Evolutionary conservation across 495 filamentous ascomycete species (phyloP).

Genomic region (Penicillium chermesinum): DNA sequence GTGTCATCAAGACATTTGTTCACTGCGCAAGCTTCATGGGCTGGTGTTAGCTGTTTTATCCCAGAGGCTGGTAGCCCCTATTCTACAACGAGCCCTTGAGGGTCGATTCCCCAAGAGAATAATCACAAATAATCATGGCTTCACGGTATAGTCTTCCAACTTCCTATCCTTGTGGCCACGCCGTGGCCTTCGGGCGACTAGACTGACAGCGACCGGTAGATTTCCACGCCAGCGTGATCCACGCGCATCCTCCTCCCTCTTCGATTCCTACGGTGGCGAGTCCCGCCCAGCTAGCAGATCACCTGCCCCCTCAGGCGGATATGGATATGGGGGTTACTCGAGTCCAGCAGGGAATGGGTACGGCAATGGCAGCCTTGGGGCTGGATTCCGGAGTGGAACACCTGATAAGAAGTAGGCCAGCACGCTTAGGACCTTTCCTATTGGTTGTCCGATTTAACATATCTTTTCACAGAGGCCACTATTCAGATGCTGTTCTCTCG

Average conservation of each 20-base stretch:
- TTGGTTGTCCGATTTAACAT: slow-evolving; percentile 1
- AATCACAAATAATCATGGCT: slow-evolving; percentile 15
- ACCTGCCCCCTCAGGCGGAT: slow-evolving; percentile 45
- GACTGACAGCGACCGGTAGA: slow-evolving; percentile 28
- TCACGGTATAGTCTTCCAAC: slow-evolving; percentile 26
- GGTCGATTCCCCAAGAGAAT: background rate
- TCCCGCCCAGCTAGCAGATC: slow-evolving; percentile 47
- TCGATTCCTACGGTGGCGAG: slow-evolving; percentile 74
- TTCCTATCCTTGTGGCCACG: slow-evolving; percentile 3
- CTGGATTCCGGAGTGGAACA: slow-evolving; percentile 61
- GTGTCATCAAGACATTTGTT: background rate
- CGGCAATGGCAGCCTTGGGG: slow-evolving; percentile 27
- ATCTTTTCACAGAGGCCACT: slow-evolving; percentile 64
- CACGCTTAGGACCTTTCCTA: background rate
- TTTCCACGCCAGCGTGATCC: slow-evolving; percentile 74
- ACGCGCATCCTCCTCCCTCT: slow-evolving; percentile 75
- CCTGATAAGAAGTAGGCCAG: slow-evolving; percentile 67
- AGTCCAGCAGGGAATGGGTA: slow-evolving; percentile 40
- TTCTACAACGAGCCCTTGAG: background rate
- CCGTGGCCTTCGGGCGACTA: no score
- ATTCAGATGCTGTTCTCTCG: slow-evolving; percentile 86
- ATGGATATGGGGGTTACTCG: slow-evolving; percentile 57
- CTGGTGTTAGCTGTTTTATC: background rate
- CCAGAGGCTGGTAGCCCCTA: background rate
- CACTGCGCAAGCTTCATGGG: background rate